Evolutionary conservation across 2,329 filamentous ascomycete species (phyloP).

Genomic region (Neonectria hederae): DNA sequence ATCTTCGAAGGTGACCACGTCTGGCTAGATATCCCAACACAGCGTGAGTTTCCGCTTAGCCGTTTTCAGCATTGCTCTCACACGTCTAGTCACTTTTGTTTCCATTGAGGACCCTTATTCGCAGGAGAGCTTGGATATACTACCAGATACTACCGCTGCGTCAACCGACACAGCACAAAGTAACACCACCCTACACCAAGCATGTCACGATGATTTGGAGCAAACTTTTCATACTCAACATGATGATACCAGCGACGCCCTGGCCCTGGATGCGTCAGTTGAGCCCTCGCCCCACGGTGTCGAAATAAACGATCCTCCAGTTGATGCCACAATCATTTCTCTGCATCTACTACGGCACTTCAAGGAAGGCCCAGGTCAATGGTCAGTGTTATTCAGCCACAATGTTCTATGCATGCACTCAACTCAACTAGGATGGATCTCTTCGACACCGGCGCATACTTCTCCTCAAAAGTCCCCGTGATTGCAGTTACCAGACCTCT

Average conservation of each 20-base stretch:
- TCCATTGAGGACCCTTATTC: slow-evolving; percentile 21
- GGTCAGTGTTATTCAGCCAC: not conserved
- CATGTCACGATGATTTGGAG: not conserved
- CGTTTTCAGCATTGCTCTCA: not conserved
- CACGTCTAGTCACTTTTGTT: slow-evolving; percentile 26
- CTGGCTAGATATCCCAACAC: slow-evolving; percentile 28
- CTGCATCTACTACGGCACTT: slow-evolving; percentile 32
- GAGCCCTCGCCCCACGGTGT: not conserved
- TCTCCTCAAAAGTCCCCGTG: slow-evolving; percentile 37
- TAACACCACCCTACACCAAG: not conserved
- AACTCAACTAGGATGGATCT: slow-evolving; percentile 31
- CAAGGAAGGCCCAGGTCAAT: slow-evolving; percentile 34
- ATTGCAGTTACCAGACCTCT: slow-evolving; percentile 31
- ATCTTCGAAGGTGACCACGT: slow-evolving; percentile 27
- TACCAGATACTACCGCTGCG: not conserved
- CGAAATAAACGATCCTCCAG: not conserved
- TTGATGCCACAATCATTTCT: slow-evolving; percentile 19
- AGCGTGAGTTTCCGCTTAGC: slow-evolving; percentile 15
- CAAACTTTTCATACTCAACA: not conserved
- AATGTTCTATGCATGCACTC: not conserved
- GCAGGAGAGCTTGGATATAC: not conserved
- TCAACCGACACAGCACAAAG: not conserved
- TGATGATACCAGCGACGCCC: not conserved
- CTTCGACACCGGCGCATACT: slow-evolving; percentile 38
- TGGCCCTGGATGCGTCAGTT: not conserved